phyloP scores from a whole-genome alignment of 805 yeast species.

The Kodamaea kakaduensis region DNA sequence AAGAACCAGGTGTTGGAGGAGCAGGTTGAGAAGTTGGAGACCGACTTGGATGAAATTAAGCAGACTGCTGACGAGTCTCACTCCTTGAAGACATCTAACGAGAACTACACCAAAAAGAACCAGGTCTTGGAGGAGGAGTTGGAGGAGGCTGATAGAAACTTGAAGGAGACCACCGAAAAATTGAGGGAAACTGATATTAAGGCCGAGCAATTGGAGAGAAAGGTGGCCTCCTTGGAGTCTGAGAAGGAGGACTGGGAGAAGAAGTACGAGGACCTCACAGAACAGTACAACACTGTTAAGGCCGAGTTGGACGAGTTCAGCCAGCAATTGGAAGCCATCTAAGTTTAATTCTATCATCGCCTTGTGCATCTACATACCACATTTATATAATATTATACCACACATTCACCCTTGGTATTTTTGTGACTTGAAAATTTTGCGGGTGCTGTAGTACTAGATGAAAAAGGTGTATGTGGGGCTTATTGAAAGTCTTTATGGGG shows the following conservation, averaged over 20 bases:
- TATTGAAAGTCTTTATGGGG: too few species aligned
- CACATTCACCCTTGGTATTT: too few species aligned
- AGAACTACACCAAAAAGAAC: constrained; percentile 85
- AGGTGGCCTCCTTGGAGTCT: constrained; percentile 83
- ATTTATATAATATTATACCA: constrained; percentile 2
- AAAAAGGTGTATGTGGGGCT: too few species aligned
- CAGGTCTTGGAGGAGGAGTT: constrained; percentile 85
- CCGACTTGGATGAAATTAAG: constrained; percentile 70
- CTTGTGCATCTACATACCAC: constrained; percentile 2
- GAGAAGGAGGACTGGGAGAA: constrained; percentile 90
- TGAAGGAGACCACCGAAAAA: constrained; percentile 90
- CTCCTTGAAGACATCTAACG: constrained; percentile 84
- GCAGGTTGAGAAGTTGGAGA: constrained; percentile 74
- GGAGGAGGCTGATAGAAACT: constrained; percentile 84
- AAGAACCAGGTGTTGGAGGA: constrained; percentile 87
- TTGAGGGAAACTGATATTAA: constrained; percentile 93
- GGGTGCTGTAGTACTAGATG: too few species aligned
- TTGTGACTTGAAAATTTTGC: too few species aligned
- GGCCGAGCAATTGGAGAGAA: constrained; percentile 94
- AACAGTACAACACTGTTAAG: constrained; percentile 78
- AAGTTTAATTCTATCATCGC: constrained; percentile 14
- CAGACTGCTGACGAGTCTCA: constrained; percentile 87
- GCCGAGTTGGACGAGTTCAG: constrained; percentile 95
- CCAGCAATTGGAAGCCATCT: constrained; percentile 84
- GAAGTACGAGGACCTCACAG: constrained; percentile 83